phyloP scores from a whole-genome alignment of 2,329 filamentous ascomycete genomes.

The Arthrinium phaeospermum region DNA sequence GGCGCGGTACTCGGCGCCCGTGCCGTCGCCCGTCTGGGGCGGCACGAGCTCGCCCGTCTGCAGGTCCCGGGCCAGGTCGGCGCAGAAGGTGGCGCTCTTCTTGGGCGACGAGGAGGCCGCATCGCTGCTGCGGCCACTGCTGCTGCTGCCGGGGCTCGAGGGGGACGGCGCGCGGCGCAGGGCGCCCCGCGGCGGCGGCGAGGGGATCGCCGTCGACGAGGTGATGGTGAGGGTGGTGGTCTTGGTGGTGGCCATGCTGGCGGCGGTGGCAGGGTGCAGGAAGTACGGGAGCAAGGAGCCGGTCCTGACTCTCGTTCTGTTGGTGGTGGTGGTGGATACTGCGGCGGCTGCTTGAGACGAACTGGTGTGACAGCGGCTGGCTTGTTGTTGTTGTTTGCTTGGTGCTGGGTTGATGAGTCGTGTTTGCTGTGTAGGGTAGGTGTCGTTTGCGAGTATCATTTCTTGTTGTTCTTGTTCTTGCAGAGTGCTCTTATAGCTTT shows the following conservation, averaged over 20 bases:
- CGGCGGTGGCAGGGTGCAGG: not conserved
- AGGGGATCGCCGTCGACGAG: not conserved
- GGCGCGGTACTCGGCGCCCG: constrained; percentile 26
- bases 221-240: constrained; percentile 8
- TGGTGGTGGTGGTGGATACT: not conserved
- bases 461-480: not conserved
- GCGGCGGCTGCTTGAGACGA: not conserved
- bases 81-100: constrained; percentile 6
- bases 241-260: not conserved
- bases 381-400: not conserved
- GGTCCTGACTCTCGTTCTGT: not conserved
- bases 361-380: not conserved
- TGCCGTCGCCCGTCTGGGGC: constrained; percentile 25
- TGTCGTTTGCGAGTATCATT: constrained; percentile 1
- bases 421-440: not conserved
- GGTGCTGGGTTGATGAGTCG: not conserved
- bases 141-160: not conserved
- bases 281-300: not conserved
- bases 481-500: not conserved
- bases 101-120: not conserved
- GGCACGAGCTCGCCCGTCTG: constrained; percentile 27
- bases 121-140: no score
- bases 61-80: constrained; percentile 18
- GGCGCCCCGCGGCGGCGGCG: not conserved
- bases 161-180: not conserved